These are phyloP conservation scores for Gardenia jasminoides DNA, from an alignment of 257 asterid species.

Conservation along the genomic window DNA sequence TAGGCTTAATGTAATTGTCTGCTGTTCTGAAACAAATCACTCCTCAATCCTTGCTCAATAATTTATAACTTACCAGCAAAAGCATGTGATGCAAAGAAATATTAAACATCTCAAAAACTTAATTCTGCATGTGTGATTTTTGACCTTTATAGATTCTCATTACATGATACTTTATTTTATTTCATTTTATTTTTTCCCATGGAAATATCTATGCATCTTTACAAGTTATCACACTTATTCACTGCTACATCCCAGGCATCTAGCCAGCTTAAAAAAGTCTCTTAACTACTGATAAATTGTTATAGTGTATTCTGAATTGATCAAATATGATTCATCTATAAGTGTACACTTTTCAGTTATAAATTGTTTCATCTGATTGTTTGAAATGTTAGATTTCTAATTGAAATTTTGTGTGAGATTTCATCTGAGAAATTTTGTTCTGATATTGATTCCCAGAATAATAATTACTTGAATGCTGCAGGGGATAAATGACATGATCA, in stretches of 20 bases:
- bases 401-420: not conserved
- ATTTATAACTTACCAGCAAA: not conserved
- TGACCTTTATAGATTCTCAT: not conserved
- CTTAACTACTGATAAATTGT: not conserved
- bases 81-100: too few relatives aligned
- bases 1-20: not conserved
- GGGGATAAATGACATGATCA: conserved; percentile 52
- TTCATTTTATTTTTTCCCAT: too few relatives aligned
- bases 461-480: conserved; percentile 14
- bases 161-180: not conserved
- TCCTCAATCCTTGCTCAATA: not conserved
- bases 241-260: not conserved
- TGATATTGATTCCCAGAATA: not conserved
- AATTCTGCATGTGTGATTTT: too few relatives aligned
- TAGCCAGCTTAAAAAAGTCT: not conserved
- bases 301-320: not conserved
- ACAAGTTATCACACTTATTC: not conserved
- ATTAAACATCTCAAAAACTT: too few relatives aligned
- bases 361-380: not conserved
- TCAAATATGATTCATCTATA: too few relatives aligned
- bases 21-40: not conserved
- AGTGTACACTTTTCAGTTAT: not conserved
- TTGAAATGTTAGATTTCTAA: not conserved
- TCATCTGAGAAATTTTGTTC: too few relatives aligned
- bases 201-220: not conserved